Conservation (phyloP, 2,329 filamentous ascomycete genomes). For the Emericellopsis atlantica region DNA sequence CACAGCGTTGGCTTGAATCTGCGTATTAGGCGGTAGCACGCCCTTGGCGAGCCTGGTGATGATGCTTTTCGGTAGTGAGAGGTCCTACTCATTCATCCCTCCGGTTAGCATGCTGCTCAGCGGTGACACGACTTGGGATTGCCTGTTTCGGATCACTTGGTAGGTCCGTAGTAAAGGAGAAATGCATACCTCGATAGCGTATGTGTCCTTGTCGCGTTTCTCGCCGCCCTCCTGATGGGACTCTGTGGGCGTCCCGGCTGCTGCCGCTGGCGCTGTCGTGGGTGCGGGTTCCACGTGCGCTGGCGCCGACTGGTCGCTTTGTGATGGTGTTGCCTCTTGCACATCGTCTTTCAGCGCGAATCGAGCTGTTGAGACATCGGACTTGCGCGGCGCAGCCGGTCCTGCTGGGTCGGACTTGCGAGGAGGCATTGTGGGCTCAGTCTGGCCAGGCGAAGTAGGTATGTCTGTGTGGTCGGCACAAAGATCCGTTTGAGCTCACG, state of each 20-base stretch:
- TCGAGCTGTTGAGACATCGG: constrained; percentile 31
- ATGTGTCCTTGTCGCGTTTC: constrained; percentile 13
- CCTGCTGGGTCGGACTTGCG: constrained; percentile 39
- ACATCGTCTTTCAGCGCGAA: constrained; percentile 31
- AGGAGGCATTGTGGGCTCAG: constrained; percentile 32
- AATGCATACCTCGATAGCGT: constrained; percentile 6
- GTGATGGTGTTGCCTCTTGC: constrained; percentile 4
- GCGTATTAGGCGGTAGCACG: constrained; percentile 66
- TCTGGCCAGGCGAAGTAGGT: too few species aligned
- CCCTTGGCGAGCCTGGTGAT: constrained; percentile 70
- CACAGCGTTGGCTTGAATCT: constrained; percentile 73
- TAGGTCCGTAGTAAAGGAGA: neutral
- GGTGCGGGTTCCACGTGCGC: constrained; percentile 2
- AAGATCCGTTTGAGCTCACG: too few species aligned
- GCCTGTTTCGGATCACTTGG: too few species aligned
- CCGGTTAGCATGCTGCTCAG: neutral
- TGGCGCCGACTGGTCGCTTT: constrained; percentile 5
- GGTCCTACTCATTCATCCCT: constrained; percentile 36
- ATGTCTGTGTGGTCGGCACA: too few species aligned
- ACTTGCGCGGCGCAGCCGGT: constrained; percentile 7
- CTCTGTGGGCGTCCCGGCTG: neutral
- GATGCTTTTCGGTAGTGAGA: constrained; percentile 69
- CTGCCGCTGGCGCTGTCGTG: constrained; percentile 5
- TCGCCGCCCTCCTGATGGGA: constrained; percentile 4
- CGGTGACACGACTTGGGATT: neutral